A percentile compares a stretch with the other conserved stretches of the same genome.
Evolutionary conservation across 768 basidiomycete species (phyloP).

Genomic region (Russula ochroleuca): DNA sequence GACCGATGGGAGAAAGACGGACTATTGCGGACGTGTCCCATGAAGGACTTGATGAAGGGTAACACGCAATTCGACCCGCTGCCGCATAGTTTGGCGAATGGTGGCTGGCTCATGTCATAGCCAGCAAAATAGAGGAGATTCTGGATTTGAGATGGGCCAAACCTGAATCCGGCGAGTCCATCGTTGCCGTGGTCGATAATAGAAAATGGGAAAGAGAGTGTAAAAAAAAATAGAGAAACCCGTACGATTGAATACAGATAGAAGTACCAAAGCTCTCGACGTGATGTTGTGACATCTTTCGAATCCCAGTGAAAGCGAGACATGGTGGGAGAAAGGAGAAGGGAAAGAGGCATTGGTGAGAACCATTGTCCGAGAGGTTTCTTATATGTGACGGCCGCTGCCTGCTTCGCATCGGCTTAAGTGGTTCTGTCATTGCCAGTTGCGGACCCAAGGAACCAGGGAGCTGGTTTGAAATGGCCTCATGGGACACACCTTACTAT

Average conservation of each 20-base stretch:
- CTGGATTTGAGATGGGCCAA: slow-evolving; percentile 71
- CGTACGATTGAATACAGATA: slow-evolving; percentile 53
- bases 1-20: slow-evolving; percentile 28
- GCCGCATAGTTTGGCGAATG: slow-evolving; percentile 49
- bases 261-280: slow-evolving; percentile 47
- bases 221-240: neutral
- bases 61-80: slow-evolving; percentile 55
- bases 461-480: too few species aligned
- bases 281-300: slow-evolving; percentile 21
- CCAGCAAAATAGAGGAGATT: slow-evolving; percentile 70
- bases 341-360: slow-evolving; percentile 86
- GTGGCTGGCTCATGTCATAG: slow-evolving; percentile 57
- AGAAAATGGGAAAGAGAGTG: neutral
- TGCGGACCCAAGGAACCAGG: too few species aligned
- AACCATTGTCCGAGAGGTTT: slow-evolving; percentile 37
- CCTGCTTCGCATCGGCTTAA: neutral
- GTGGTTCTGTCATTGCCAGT: too few species aligned
- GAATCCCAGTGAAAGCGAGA: neutral
- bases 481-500: too few species aligned
- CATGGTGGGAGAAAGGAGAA: slow-evolving; percentile 81
- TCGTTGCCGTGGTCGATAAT: neutral
- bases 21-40: slow-evolving; percentile 59
- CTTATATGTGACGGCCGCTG: slow-evolving; percentile 32
- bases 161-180: slow-evolving; percentile 43
- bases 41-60: slow-evolving; percentile 47